Conservation (phyloP, 1,284 basidiomycete species). For the Sanghuangporus weigelae region DNA sequence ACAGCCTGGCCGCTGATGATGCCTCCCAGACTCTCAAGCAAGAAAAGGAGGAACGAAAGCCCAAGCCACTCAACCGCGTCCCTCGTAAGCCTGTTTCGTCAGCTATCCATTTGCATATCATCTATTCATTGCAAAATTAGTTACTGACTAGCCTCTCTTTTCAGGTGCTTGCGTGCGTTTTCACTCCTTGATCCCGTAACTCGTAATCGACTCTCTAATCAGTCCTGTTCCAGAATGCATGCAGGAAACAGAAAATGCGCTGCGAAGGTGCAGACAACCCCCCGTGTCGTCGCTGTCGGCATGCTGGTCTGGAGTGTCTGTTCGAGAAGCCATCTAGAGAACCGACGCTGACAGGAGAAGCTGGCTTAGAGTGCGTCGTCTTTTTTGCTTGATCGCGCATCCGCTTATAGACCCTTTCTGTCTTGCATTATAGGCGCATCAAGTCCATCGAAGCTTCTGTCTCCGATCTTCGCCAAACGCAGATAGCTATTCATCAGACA, state of each 20-base stretch:
- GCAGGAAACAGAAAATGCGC: conserved; percentile 83
- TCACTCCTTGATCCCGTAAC: conserved; percentile 12
- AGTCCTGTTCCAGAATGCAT: conserved; percentile 58
- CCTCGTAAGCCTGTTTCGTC: conserved; percentile 53
- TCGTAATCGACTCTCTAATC: conserved; percentile 16
- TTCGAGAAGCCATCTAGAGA: conserved; percentile 87
- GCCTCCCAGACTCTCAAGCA: conserved; percentile 22
- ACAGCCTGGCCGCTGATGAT: conserved; percentile 37
- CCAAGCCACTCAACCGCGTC: conserved; percentile 76
- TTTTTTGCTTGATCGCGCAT: conserved; percentile 6
- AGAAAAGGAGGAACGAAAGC: conserved; percentile 58
- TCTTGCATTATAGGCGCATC: conserved; percentile 58
- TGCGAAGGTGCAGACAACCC: conserved; percentile 89
- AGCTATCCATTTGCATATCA: conserved; percentile 2
- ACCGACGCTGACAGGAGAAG: conserved; percentile 78
- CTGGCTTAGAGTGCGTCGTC: conserved; percentile 74
- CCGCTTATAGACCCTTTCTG: conserved; percentile 17
- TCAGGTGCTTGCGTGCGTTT: conserved; percentile 71
- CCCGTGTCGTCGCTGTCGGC: conserved; percentile 84
- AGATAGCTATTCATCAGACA: conserved; percentile 66
- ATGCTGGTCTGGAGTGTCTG: conserved; percentile 79
- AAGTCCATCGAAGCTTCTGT: conserved; percentile 81
- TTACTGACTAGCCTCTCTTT: conserved; percentile 10
- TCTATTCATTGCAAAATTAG: conserved; percentile 19
- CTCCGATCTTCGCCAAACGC: conserved; percentile 65